Conservation (phyloP, 768 basidiomycete species). For the Termitomyces sp. region DNA sequence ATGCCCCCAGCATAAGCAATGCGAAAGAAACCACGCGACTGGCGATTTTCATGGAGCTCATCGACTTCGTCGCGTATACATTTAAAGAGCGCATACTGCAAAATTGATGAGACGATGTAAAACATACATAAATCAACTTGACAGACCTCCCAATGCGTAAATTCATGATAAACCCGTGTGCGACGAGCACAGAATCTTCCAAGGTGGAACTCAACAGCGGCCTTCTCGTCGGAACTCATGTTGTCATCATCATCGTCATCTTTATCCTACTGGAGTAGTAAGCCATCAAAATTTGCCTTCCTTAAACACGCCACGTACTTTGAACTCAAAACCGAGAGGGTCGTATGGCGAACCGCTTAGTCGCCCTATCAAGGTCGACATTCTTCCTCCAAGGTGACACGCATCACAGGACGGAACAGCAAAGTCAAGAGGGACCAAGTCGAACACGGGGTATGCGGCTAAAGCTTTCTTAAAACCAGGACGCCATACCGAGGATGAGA, state of each 20-base stretch:
- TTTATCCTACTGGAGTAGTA: slow-evolving; percentile 2
- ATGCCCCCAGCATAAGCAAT: slow-evolving; percentile 52
- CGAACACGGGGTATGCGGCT: slow-evolving; percentile 64
- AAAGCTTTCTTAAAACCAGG: slow-evolving; percentile 63
- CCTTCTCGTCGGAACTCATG: slow-evolving; percentile 13
- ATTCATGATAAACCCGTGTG: slow-evolving; percentile 63
- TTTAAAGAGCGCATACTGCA: slow-evolving; percentile 64
- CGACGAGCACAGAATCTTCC: slow-evolving; percentile 80
- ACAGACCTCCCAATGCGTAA: slow-evolving; percentile 83
- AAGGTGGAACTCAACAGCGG: slow-evolving; percentile 47
- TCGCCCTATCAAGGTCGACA: slow-evolving; percentile 60
- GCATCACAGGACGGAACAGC: slow-evolving; percentile 73
- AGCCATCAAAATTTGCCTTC: background rate
- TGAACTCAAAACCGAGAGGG: slow-evolving; percentile 54
- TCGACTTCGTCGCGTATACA: slow-evolving; percentile 56
- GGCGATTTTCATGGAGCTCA: slow-evolving; percentile 36
- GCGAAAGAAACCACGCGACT: slow-evolving; percentile 48
- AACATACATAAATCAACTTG: background rate
- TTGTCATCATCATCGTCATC: slow-evolving; percentile 10
- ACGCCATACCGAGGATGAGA: slow-evolving; percentile 84
- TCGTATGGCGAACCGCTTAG: slow-evolving; percentile 73
- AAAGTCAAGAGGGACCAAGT: slow-evolving; percentile 49
- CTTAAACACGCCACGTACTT: slow-evolving; percentile 10
- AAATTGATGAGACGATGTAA: slow-evolving; percentile 8
- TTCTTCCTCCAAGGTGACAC: slow-evolving; percentile 69